Evolutionary conservation across 768 basidiomycete genomes (phyloP).

Genomic region (Leccinum longicurvipes): DNA sequence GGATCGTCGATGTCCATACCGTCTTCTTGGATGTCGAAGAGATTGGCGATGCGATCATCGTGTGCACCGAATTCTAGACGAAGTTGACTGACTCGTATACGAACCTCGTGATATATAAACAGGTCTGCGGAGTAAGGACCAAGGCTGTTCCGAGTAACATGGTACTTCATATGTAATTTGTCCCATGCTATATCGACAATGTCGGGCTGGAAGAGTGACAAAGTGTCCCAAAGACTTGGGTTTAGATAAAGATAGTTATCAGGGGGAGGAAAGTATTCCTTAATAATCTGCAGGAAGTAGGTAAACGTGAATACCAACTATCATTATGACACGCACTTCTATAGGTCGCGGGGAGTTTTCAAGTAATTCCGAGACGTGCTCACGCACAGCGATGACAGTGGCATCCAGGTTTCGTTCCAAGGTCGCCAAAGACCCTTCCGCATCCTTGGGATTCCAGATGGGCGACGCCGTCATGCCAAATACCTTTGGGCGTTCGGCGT

Average conservation of each 20-base stretch:
- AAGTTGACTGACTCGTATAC: slow-evolving; percentile 44
- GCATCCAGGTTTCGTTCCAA: slow-evolving; percentile 73
- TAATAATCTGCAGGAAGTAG: slow-evolving; percentile 44
- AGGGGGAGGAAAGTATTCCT: slow-evolving; percentile 53
- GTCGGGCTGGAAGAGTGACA: slow-evolving; percentile 39
- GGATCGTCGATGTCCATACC: slow-evolving; percentile 30
- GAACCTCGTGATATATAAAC: slow-evolving; percentile 62
- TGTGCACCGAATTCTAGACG: slow-evolving; percentile 28
- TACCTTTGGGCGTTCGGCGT: slow-evolving; percentile 62
- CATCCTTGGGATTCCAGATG: slow-evolving; percentile 75
- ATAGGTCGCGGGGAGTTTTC: slow-evolving; percentile 59
- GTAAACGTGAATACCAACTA: slow-evolving; percentile 1
- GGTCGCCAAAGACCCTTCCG: slow-evolving; percentile 54
- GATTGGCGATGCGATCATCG: slow-evolving; percentile 16
- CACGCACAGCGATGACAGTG: slow-evolving; percentile 70
- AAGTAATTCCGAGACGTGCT: slow-evolving; percentile 63
- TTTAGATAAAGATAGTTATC: slow-evolving; percentile 53
- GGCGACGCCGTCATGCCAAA: slow-evolving; percentile 94
- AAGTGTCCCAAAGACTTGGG: slow-evolving; percentile 51
- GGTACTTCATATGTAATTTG: slow-evolving; percentile 61
- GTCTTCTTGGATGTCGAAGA: slow-evolving; percentile 16
- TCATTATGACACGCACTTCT: slow-evolving; percentile 46
- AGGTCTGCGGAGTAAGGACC: slow-evolving; percentile 76
- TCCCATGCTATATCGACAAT: slow-evolving; percentile 51
- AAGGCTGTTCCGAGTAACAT: slow-evolving; percentile 56